These are phyloP conservation scores for Fusarium stilboides DNA, from an alignment of 2,329 filamentous ascomycete genomes.

Conservation along the genomic window DNA sequence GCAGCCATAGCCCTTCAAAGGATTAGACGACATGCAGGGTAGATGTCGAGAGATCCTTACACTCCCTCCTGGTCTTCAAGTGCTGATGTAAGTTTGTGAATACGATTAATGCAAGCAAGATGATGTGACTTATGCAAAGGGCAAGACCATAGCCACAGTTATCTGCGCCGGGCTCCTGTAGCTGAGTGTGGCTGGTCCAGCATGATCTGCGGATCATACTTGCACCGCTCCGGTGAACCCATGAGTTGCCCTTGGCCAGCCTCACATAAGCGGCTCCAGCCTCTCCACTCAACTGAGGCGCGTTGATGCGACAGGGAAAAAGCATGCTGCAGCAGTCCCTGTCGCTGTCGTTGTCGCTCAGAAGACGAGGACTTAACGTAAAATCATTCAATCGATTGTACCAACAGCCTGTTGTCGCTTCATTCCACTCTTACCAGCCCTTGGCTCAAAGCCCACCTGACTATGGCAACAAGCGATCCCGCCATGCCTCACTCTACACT, in stretches of 20 bases:
- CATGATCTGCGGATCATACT: too few relatives aligned
- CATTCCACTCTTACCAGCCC: not conserved
- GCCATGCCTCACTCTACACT: slow-evolving; percentile 13
- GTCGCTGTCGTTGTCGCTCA: not conserved
- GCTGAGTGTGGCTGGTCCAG: too few relatives aligned
- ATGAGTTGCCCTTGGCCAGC: not conserved
- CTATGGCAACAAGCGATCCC: slow-evolving; percentile 26
- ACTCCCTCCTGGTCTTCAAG: not conserved
- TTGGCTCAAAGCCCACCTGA: slow-evolving; percentile 10
- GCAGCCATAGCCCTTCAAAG: too few relatives aligned
- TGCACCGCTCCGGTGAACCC: too few relatives aligned
- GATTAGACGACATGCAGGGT: too few relatives aligned
- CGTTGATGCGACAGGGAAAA: not conserved
- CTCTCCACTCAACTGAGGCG: slow-evolving; percentile 7
- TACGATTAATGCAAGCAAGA: too few relatives aligned
- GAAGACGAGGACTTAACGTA: not conserved
- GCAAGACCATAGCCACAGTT: too few relatives aligned
- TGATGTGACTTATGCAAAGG: too few relatives aligned
- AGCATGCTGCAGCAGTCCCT: slow-evolving; percentile 14
- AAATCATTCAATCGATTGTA: not conserved
- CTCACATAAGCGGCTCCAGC: not conserved
- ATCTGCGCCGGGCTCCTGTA: too few relatives aligned
- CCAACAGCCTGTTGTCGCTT: not conserved
- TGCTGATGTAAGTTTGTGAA: too few relatives aligned
- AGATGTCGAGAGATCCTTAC: too few relatives aligned